These are phyloP conservation scores for Exserohilum turcica DNA, from an alignment of 2,329 filamentous ascomycete species.

Conservation along the genomic window DNA sequence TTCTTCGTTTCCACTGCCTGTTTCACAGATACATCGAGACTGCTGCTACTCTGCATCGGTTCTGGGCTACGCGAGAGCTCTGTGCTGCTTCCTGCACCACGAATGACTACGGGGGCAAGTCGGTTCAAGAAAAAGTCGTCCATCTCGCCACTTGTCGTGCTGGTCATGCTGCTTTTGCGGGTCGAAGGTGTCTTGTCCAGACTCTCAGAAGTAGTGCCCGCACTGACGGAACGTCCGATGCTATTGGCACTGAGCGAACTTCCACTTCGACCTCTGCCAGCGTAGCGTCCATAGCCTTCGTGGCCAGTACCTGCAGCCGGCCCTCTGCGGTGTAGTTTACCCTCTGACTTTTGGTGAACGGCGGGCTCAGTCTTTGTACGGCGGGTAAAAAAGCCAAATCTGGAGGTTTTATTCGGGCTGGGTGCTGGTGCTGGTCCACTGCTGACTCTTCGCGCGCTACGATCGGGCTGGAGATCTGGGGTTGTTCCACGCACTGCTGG, in stretches of 20 bases:
- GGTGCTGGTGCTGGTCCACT: conserved; percentile 54
- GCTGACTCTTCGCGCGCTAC: conserved; percentile 37
- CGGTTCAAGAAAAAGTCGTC: conserved; percentile 55
- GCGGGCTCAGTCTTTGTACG: conserved; percentile 69
- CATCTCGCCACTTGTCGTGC: conserved; percentile 50
- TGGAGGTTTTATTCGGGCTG: conserved; percentile 63
- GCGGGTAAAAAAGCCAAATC: conserved; percentile 79
- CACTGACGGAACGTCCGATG: conserved; percentile 54
- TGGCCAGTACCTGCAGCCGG: conserved; percentile 92
- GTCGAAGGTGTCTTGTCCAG: conserved; percentile 43
- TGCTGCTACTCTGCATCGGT: conserved; percentile 44
- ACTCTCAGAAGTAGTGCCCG: conserved; percentile 48
- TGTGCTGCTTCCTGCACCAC: conserved; percentile 51
- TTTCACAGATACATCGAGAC: conserved; percentile 35
- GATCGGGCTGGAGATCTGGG: conserved; percentile 49
- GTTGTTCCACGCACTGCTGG: conserved; percentile 39
- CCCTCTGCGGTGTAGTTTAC: conserved; percentile 66
- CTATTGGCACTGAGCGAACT: conserved; percentile 60
- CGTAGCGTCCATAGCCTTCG: conserved; percentile 77
- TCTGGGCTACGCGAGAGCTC: conserved; percentile 45
- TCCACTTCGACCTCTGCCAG: conserved; percentile 67
- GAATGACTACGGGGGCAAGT: conserved; percentile 52
- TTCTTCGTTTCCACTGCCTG: conserved; percentile 25
- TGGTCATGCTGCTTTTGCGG: conserved; percentile 52
- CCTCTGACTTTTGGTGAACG: conserved; percentile 62